phyloP scores from a whole-genome alignment of 2,329 filamentous ascomycete genomes.

The Conoideocrella luteorostrata region DNA sequence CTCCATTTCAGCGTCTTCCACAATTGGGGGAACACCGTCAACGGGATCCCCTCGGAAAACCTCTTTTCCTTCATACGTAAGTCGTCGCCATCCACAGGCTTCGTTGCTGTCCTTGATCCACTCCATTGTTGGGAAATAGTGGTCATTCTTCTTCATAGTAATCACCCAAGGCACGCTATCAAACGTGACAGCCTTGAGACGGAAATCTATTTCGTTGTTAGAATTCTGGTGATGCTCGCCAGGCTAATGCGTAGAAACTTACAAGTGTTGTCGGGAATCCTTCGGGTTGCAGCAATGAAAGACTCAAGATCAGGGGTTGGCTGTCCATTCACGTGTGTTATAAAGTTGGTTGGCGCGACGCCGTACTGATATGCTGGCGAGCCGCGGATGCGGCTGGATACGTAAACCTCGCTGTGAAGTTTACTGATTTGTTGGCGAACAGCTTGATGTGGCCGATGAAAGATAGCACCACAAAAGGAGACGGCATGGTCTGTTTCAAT shows the following conservation, averaged over 20 bases:
- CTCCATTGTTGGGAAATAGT: conserved; percentile 75
- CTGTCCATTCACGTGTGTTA: conserved; percentile 89
- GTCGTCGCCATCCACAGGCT: conserved; percentile 55
- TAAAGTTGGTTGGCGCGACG: conserved; percentile 92
- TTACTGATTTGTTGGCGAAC: conserved; percentile 97
- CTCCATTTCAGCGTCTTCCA: conserved; percentile 39
- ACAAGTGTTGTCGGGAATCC: conserved; percentile 94
- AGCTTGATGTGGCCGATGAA: conserved; percentile 91
- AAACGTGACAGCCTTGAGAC: conserved; percentile 94
- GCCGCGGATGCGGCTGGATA: conserved; percentile 77
- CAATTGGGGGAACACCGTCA: conserved; percentile 39
- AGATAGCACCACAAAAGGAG: conserved; percentile 88
- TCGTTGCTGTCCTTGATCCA: conserved; percentile 59
- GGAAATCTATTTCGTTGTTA: conserved; percentile 63
- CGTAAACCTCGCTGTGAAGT: conserved; percentile 92
- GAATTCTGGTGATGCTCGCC: background rate
- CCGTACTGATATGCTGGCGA: conserved; percentile 86
- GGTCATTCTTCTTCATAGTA: conserved; percentile 99
- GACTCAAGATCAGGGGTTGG: conserved; percentile 73
- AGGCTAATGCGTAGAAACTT: conserved; percentile 23
- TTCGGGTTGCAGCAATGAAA: conserved; percentile 74
- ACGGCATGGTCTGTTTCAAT: conserved; percentile 89
- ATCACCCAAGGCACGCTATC: conserved; percentile 99
- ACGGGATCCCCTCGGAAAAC: conserved; percentile 47
- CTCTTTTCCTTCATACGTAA: conserved; percentile 54